Conservation (phyloP, 208 protist species). For the Perkinsela sp. region DNA sequence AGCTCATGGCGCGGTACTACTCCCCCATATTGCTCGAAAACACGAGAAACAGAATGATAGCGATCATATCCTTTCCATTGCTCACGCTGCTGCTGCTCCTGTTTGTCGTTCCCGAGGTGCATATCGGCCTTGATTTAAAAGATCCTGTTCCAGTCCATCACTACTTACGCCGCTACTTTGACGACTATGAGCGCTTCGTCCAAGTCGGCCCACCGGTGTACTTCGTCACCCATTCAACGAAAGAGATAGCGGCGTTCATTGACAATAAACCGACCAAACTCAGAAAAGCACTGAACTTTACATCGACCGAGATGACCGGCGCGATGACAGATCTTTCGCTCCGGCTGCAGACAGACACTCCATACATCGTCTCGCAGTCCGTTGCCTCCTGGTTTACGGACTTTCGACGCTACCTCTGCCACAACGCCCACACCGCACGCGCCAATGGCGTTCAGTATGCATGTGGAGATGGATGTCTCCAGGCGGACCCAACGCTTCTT, state of each 20-base stretch:
- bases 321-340: neutral
- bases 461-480: neutral
- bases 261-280: neutral
- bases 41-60: neutral
- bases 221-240: constrained; percentile 6
- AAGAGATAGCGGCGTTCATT: neutral
- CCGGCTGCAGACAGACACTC: constrained; percentile 2
- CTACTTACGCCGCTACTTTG: constrained; percentile 14
- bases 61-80: neutral
- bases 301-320: neutral
- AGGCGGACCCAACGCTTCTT: neutral
- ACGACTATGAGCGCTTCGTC: constrained; percentile 3
- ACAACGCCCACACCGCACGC: neutral
- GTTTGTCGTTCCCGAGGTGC: constrained; percentile 1
- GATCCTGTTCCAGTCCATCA: constrained; percentile 10
- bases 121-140: constrained; percentile 10
- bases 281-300: constrained; percentile 3
- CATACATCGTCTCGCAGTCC: constrained; percentile 7
- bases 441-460: constrained; percentile 1
- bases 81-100: constrained; percentile 3
- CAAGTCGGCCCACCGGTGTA: constrained; percentile 14
- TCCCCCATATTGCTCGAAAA: constrained; percentile 1
- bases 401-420: constrained; percentile 1
- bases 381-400: constrained; percentile 8
- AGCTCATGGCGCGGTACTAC: neutral